Evolutionary conservation across 2,329 filamentous ascomycete genomes (phyloP).

Genomic region (Hymenoscyphus infarciens): DNA sequence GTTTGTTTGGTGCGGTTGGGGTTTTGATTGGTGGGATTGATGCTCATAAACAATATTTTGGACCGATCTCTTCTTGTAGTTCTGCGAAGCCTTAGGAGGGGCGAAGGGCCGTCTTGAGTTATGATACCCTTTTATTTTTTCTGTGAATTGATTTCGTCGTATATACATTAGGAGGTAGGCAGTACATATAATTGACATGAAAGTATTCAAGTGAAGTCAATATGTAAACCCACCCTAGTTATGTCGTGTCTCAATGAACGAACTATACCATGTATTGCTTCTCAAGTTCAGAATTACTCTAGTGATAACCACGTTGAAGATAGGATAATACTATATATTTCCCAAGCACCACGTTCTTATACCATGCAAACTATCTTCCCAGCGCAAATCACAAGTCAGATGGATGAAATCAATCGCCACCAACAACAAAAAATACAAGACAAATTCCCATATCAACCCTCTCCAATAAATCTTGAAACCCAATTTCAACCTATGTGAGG

Average conservation of each 20-base stretch:
- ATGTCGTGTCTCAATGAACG: background rate
- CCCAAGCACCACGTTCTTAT: background rate
- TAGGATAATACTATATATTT: background rate
- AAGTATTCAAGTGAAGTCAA: background rate
- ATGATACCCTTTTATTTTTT: background rate
- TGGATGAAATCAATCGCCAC: background rate
- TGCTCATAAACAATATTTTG: constrained; percentile 15
- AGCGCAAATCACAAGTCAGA: background rate
- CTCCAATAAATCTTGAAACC: background rate
- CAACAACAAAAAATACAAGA: background rate
- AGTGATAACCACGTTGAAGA: background rate
- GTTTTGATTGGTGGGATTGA: constrained; percentile 4
- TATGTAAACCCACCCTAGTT: background rate
- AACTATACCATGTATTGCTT: no score
- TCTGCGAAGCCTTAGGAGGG: background rate
- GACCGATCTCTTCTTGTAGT: background rate
- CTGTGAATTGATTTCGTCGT: background rate
- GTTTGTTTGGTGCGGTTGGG: constrained; percentile 1
- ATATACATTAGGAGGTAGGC: background rate
- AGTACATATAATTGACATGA: background rate
- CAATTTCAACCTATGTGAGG: background rate
- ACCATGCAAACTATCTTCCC: background rate
- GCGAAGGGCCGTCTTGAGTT: background rate
- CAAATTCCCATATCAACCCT: background rate
- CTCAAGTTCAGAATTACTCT: no score